Conservation (phyloP, 306 rosid species). For the Boehmeria nivea region DNA sequence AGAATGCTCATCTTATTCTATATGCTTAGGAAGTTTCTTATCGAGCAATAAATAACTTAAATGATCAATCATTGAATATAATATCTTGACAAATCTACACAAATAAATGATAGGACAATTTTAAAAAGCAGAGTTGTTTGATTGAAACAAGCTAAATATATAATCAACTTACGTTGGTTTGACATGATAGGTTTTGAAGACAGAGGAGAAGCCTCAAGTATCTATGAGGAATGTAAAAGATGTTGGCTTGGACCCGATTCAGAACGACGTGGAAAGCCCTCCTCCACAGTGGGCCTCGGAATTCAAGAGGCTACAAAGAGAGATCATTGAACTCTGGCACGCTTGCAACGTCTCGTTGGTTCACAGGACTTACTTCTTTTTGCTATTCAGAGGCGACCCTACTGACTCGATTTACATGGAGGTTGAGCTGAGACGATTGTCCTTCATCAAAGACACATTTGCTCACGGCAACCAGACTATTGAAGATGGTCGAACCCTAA, state of each 20-base stretch:
- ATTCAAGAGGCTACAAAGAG: conserved; percentile 68
- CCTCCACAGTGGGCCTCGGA: conserved; percentile 71
- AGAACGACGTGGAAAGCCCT: conserved; percentile 35
- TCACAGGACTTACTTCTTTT: conserved; percentile 92
- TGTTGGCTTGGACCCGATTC: conserved; percentile 69
- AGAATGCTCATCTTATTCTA: not conserved
- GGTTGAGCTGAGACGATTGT: conserved; percentile 77
- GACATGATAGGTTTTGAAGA: conserved; percentile 39
- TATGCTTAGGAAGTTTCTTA: too few species aligned
- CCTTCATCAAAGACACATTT: conserved; percentile 63
- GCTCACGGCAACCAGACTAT: conserved; percentile 41
- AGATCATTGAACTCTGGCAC: conserved; percentile 77
- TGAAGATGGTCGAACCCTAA: conserved; percentile 52
- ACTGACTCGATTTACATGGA: conserved; percentile 81
- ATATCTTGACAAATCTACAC: too few species aligned
- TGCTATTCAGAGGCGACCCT: conserved; percentile 72
- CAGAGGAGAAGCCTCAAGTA: conserved; percentile 19
- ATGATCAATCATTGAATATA: too few species aligned
- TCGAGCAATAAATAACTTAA: too few species aligned
- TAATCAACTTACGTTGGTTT: conserved; percentile 8
- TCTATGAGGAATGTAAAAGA: conserved; percentile 50
- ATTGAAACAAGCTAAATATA: not conserved
- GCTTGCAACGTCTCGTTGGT: conserved; percentile 80
- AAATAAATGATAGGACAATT: too few species aligned
- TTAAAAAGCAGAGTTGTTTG: too few species aligned